Conservation (phyloP, 768 basidiomycete genomes). For the Pilatotrama ljubarskyi region DNA sequence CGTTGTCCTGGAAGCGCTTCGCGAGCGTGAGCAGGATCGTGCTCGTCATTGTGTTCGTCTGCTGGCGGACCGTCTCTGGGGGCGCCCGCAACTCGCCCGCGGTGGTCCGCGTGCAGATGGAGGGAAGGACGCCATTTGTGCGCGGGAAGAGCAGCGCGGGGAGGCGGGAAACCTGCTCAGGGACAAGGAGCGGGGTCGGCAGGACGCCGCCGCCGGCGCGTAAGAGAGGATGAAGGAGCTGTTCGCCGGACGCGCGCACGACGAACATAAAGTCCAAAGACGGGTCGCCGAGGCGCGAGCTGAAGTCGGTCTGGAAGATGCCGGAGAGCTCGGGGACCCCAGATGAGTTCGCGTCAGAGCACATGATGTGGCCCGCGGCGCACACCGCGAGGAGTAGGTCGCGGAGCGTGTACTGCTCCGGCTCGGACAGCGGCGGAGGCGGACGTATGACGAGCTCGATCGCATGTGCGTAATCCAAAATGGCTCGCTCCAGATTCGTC, state of each 20-base stretch:
- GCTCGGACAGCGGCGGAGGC: constrained; percentile 23
- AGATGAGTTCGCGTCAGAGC: constrained; percentile 23
- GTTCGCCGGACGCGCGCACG: constrained; percentile 36
- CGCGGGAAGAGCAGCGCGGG: constrained; percentile 40
- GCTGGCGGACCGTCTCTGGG: constrained; percentile 25
- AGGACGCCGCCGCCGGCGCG: constrained; percentile 39
- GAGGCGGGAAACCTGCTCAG: constrained; percentile 39
- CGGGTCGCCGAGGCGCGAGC: constrained; percentile 31
- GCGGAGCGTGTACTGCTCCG: constrained; percentile 33
- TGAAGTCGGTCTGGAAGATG: constrained; percentile 25
- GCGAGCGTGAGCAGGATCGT: constrained; percentile 47
- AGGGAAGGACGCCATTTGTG: constrained; percentile 36
- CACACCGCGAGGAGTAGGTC: constrained; percentile 43
- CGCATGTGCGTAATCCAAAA: constrained; percentile 41
- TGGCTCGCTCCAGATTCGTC: constrained; percentile 31
- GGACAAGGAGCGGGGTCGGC: constrained; percentile 44
- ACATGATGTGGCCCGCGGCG: constrained; percentile 35
- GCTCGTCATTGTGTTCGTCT: constrained; percentile 38
- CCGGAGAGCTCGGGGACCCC: constrained; percentile 26
- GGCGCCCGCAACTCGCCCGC: constrained; percentile 11
- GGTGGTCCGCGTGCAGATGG: constrained; percentile 29
- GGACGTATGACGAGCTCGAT: constrained; percentile 44
- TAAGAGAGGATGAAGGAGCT: constrained; percentile 35
- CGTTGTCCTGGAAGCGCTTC: constrained; percentile 43
- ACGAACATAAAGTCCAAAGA: constrained; percentile 38